Conservation (phyloP, 2,329 filamentous ascomycete species). For the Ophiostoma perfectum region DNA sequence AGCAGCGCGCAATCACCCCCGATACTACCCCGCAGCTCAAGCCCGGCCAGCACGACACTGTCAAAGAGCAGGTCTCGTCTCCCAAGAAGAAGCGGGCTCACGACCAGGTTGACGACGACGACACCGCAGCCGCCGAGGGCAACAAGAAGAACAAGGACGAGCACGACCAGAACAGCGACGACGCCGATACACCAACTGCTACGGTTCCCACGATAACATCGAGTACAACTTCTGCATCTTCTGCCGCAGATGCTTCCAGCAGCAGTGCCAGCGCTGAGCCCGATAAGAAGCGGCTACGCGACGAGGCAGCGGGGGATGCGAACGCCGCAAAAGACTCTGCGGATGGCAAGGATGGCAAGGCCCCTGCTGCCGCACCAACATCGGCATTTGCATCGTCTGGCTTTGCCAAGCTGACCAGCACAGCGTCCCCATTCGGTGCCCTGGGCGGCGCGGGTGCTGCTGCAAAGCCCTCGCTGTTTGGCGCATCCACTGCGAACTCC, state of each 20-base stretch:
- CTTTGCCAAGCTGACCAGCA: constrained; percentile 60
- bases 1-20: constrained; percentile 23
- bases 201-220: not conserved
- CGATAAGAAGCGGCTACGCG: constrained; percentile 60
- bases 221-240: constrained; percentile 36
- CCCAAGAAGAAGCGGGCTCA: constrained; percentile 63
- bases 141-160: constrained; percentile 39
- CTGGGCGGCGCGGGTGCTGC: constrained; percentile 42
- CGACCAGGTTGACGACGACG: constrained; percentile 49
- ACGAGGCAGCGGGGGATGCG: constrained; percentile 33
- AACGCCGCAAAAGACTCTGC: not conserved
- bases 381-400: constrained; percentile 64
- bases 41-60: constrained; percentile 31
- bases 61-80: constrained; percentile 50
- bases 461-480: constrained; percentile 47
- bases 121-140: constrained; percentile 35
- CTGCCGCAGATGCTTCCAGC: constrained; percentile 32
- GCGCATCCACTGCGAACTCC: constrained; percentile 30
- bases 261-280: constrained; percentile 43
- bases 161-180: constrained; percentile 27
- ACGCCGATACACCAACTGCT: not conserved
- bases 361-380: constrained; percentile 25
- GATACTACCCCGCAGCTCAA: constrained; percentile 10
- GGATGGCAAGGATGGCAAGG: not conserved
- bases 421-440: constrained; percentile 59